phyloP scores from a whole-genome alignment of 768 basidiomycete species.

The Tulasnella calospora region DNA sequence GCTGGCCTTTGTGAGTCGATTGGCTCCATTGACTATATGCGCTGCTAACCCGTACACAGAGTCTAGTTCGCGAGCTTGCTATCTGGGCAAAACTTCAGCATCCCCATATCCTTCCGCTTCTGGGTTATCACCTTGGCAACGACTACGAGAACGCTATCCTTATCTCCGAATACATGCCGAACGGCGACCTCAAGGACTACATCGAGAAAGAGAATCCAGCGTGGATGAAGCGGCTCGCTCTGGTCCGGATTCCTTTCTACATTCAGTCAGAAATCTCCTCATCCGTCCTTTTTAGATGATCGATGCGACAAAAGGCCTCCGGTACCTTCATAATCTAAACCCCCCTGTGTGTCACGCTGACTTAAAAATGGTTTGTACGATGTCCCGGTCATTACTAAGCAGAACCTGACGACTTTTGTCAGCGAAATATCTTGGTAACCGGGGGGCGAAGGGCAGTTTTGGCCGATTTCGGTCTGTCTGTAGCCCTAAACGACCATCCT shows the following conservation, averaged over 20 bases:
- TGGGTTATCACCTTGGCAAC: neutral
- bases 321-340: neutral
- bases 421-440: slow-evolving; percentile 10
- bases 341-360: slow-evolving; percentile 4
- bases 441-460: neutral
- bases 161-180: neutral
- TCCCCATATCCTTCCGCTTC: neutral
- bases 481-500: neutral
- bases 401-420: neutral
- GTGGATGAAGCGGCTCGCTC: neutral
- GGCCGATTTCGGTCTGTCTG: slow-evolving; percentile 2
- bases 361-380: neutral
- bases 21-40: too few species aligned
- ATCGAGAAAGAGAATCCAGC: neutral
- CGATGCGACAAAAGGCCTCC: neutral
- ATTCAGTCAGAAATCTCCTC: neutral
- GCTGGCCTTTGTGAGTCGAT: too few species aligned
- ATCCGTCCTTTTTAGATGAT: neutral
- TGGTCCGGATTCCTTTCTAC: neutral
- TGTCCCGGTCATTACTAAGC: neutral
- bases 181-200: neutral
- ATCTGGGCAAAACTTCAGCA: neutral
- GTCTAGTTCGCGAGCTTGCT: neutral
- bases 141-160: neutral
- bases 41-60: too few species aligned